Percentiles rank a stretch among this genome's conserved stretches.
Evolutionary conservation across 495 filamentous ascomycete genomes (phyloP).

Genomic region (Hypoxylon crocopeplum): DNA sequence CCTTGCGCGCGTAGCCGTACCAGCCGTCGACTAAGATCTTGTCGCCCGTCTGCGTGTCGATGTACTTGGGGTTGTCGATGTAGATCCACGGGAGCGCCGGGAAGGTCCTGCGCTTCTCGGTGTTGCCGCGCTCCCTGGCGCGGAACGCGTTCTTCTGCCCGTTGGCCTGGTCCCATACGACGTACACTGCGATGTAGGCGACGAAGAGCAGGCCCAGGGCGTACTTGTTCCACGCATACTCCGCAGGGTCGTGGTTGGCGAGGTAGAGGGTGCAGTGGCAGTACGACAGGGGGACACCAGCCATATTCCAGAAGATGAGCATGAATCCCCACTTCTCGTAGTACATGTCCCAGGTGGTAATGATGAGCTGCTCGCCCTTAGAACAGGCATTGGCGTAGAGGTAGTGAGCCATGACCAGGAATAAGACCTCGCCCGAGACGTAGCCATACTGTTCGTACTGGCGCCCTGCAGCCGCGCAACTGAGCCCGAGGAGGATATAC

Average conservation of each 20-base stretch:
- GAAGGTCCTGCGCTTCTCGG: conserved; percentile 79
- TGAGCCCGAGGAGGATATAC: conserved; percentile 89
- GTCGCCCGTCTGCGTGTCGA: conserved; percentile 78
- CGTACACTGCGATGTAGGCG: conserved; percentile 85
- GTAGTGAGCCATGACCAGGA: conserved; percentile 92
- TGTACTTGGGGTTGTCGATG: conserved; percentile 84
- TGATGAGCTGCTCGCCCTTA: conserved; percentile 95
- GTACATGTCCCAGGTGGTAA: conserved; percentile 98
- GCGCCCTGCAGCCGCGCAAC: conserved; percentile 76
- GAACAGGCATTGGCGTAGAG: conserved; percentile 96
- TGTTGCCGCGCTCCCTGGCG: conserved; percentile 76
- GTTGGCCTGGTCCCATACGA: conserved; percentile 90
- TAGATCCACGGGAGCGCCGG: conserved; percentile 93
- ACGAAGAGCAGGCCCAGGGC: conserved; percentile 70
- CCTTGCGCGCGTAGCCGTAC: conserved; percentile 93
- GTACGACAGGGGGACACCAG: conserved; percentile 93
- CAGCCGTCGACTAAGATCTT: conserved; percentile 88
- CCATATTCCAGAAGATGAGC: conserved; percentile 99
- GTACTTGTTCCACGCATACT: conserved; percentile 77
- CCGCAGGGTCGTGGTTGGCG: conserved; percentile 82
- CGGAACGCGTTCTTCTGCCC: conserved; percentile 97
- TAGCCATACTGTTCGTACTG: conserved; percentile 93
- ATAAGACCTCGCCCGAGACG: conserved; percentile 85
- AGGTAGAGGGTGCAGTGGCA: conserved; percentile 97
- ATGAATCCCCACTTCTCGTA: conserved; percentile 99